Percentiles rank a stretch among this genome's conserved stretches.
phyloP scores from a whole-genome alignment of 1,284 basidiomycete genomes.

The Wallemia mellicola region DNA sequence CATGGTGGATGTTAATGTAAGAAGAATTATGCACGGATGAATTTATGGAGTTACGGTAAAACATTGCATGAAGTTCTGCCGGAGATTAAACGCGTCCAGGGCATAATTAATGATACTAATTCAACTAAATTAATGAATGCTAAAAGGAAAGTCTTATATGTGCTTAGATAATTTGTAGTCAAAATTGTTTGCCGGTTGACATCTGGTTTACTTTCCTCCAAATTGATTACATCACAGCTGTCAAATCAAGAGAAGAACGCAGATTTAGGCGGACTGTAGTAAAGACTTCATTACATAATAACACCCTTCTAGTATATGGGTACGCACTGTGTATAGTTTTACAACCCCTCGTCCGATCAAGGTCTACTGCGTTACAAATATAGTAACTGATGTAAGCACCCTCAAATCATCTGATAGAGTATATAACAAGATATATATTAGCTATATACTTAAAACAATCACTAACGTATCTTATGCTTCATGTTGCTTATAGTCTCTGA shows the following conservation, averaged over 20 bases:
- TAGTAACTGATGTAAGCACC: background rate
- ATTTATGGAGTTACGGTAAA: background rate
- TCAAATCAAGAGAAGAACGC: background rate
- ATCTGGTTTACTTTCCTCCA: background rate
- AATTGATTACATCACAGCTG: background rate
- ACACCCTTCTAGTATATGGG: too few species aligned
- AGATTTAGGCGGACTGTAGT: background rate
- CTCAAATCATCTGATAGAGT: background rate
- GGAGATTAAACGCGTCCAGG: background rate
- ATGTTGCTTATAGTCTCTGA: background rate
- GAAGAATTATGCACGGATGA: background rate
- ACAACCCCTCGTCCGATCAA: background rate
- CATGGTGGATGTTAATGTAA: background rate
- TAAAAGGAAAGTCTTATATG: too few species aligned
- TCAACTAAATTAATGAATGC: too few species aligned
- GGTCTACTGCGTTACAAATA: background rate
- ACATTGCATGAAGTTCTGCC: background rate
- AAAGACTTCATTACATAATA: too few species aligned
- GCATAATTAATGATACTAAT: too few species aligned
- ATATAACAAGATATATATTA: background rate
- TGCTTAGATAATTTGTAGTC: too few species aligned
- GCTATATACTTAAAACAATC: too few species aligned
- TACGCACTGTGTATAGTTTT: background rate
- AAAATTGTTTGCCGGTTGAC: too few species aligned
- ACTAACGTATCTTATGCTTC: background rate